A percentile compares a stretch with the other conserved stretches of the same genome.
phyloP scores from a whole-genome alignment of 441 rosid species.

The Dalechampia spathulata region DNA sequence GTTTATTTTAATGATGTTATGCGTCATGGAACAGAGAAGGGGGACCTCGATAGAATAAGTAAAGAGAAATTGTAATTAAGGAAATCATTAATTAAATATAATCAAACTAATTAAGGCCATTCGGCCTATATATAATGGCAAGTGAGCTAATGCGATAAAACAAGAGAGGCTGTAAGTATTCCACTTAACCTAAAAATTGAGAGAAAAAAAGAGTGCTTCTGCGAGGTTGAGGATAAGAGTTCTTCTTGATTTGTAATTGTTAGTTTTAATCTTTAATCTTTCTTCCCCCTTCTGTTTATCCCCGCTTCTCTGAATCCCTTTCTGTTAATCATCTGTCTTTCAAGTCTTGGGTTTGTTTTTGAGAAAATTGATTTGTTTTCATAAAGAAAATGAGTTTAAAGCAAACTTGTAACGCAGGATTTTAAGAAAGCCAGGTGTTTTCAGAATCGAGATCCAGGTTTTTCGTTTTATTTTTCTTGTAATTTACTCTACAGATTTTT shows the following conservation, averaged over 20 bases:
- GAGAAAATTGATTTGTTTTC: slow-evolving; percentile 52
- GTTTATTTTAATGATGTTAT: no score
- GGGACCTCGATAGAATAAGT: slow-evolving; percentile 5
- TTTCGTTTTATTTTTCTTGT: not conserved
- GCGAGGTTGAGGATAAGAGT: no score
- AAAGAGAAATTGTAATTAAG: no score
- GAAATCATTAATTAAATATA: not conserved
- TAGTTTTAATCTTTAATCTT: no score
- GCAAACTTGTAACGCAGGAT: no score
- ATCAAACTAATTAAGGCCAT: not conserved
- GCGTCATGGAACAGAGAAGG: no score
- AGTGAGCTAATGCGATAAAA: not conserved
- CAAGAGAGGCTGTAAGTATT: slow-evolving; percentile 29
- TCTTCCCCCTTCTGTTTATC: slow-evolving; percentile 21
- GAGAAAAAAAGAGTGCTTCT: no score
- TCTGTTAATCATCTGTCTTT: slow-evolving; percentile 72
- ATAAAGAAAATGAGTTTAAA: no score
- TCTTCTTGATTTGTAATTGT: no score
- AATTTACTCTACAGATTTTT: not conserved
- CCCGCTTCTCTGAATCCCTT: slow-evolving; percentile 63
- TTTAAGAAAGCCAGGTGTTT: slow-evolving; percentile 52
- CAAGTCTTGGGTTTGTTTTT: slow-evolving; percentile 16
- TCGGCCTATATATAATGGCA: slow-evolving; percentile 20
- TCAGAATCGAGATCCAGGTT: slow-evolving; percentile 68
- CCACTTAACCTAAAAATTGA: not conserved